Base-by-base conservation (phyloP, 2,329 filamentous ascomycete species). In the Colletotrichum chrysophilum region DNA sequence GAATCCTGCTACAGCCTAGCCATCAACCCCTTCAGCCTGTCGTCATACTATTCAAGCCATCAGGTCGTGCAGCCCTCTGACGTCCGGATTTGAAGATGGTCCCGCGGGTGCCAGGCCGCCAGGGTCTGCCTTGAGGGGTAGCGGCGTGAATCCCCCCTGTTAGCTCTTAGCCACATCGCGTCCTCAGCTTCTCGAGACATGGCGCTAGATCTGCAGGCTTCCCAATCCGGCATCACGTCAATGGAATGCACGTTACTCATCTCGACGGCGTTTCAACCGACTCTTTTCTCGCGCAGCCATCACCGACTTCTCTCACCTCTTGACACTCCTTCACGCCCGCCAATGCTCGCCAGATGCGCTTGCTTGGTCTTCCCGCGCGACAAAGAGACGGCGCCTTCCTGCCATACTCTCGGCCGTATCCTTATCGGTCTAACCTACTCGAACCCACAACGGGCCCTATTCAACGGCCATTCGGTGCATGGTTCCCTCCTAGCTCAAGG, bases 381-480 rank as follows among this genome's bases (percentile, higher is more conserved):
- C 70, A 75, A 75, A 75, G 73, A 64, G 70, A 75, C 73, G 73
- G 73, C 73, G 70, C 64, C 73, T 64, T 75, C 64, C 70, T 73
- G 64, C 34, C 70, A 75, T 43, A 36, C 66, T 75, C 43, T 68
- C 73, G 73, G 73, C 73, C 73, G 73, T 75, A 75, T 75, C 56
- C 70, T 73, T 60, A 73, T 32, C 34, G 58, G 60, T 26, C 73
- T 73, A 75, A 66, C 56, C 14, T 34, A 43, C 32, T 65, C 26
- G 58, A 36, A 32, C 58, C 56, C 70, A 48, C 48, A 75, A 75
- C 64, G 73, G 70, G 73, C 58, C 73, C 56, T 75, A 58, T 48
- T 52, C 73, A 75, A 75, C 73, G 73, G 70, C 70, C 56, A 64
- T 48, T 67, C 38, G 32, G 65, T 67, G 43, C 73, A 73, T 32